Evolutionary conservation across 257 asterid genomes (phyloP), one percentile per base, ranked within the genome.

Genomic region (Jasminum sambac): DNA sequence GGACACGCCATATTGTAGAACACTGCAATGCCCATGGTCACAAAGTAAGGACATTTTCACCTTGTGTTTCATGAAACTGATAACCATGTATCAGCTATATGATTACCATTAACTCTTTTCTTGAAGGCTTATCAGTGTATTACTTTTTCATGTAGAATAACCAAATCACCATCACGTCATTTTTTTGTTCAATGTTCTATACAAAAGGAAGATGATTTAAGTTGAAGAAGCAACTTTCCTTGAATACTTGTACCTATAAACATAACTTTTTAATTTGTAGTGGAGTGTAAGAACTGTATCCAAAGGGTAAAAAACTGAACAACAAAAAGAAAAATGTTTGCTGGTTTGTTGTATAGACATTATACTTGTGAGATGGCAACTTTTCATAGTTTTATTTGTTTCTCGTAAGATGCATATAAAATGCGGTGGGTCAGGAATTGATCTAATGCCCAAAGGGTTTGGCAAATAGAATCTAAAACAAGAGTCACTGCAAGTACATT

Each of bases 1-100:
- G 99, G 26, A 89, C 98, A 66, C 95, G 98, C 13, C 96, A 94
- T 76, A 88, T 94, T 59, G 86, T 94, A 42, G 96, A 94, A 86
- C 99, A 94, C 69, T 89, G 91, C 89, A 94, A 94, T 85, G 83
- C 88, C 71, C 87, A 91, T 72, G 99, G 99, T 39, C 99, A 91
- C 86, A 88, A 82, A 73, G 98, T 86, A 82, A 82, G 81, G 74
- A 74, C 68, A 34, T 50, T 48, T 68, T 50, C 72, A 39, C 61
- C 68, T 37, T 3, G 19, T 61, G 74, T 67, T 70, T 66, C 10
- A 30, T 63, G 5, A 41, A 10, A 17, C 25, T 8, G 59, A n/a
- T 50, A 24, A 50, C 59, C 59, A 50, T 0, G 25, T 50, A 50
- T 17, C 59, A 17, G 59, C 21, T 50, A 6, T 55, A 13, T 13